Evolutionary conservation across 2,329 filamentous ascomycete genomes (phyloP).

Genomic region (Xylariaceae sp.): DNA sequence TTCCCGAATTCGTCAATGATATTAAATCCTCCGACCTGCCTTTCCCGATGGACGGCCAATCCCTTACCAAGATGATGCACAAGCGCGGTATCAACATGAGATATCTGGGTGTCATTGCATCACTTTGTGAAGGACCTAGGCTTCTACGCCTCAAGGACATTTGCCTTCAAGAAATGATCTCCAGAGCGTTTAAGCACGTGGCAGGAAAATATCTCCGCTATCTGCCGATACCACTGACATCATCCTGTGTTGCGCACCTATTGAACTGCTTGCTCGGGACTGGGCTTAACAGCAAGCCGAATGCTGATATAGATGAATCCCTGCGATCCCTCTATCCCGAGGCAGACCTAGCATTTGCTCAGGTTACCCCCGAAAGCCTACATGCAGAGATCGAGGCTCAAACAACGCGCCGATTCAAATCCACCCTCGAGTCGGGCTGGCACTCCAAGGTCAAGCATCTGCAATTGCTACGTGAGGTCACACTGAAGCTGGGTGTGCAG

Average conservation of each 20-base stretch:
- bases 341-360: slow-evolving; percentile 75
- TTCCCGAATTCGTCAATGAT: slow-evolving; percentile 83
- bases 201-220: slow-evolving; percentile 74
- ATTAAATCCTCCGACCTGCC: slow-evolving; percentile 89
- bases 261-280: slow-evolving; percentile 88
- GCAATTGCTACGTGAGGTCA: slow-evolving; percentile 85
- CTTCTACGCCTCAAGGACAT: slow-evolving; percentile 74
- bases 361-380: slow-evolving; percentile 70
- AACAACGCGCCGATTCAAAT: slow-evolving; percentile 70
- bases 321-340: slow-evolving; percentile 76
- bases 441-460: slow-evolving; percentile 62
- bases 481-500: slow-evolving; percentile 85
- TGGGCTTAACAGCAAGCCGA: slow-evolving; percentile 71
- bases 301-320: slow-evolving; percentile 69
- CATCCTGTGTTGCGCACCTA: slow-evolving; percentile 76
- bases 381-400: slow-evolving; percentile 67
- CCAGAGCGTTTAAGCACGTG: slow-evolving; percentile 94
- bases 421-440: slow-evolving; percentile 66
- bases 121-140: slow-evolving; percentile 64
- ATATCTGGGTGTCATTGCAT: slow-evolving; percentile 83
- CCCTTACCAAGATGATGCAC: slow-evolving; percentile 81
- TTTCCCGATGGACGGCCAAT: slow-evolving; percentile 98
- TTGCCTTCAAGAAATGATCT: slow-evolving; percentile 85
- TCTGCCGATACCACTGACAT: slow-evolving; percentile 74
- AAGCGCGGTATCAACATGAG: slow-evolving; percentile 96